These are phyloP conservation scores for Iris pallida DNA, from an alignment of 116 monocot genomes.

Conservation along the genomic window DNA sequence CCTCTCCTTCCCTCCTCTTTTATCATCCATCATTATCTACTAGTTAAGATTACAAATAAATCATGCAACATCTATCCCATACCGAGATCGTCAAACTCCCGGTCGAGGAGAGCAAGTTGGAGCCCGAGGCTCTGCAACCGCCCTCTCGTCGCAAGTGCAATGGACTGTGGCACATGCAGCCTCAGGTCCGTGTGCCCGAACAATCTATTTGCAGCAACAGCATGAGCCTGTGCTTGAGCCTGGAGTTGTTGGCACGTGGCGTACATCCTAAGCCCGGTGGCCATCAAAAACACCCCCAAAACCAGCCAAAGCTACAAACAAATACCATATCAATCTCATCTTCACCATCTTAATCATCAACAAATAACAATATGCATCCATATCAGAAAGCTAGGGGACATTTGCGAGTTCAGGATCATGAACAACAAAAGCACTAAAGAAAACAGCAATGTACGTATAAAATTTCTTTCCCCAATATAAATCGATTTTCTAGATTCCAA, in stretches of 20 bases:
- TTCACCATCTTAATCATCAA: too few species aligned
- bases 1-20: too few species aligned
- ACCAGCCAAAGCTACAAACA: too few species aligned
- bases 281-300: conserved; percentile 88
- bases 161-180: conserved; percentile 66
- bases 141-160: conserved; percentile 71
- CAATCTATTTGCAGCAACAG: conserved; percentile 58
- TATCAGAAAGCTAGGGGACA: too few species aligned
- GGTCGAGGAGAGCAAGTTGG: conserved; percentile 84
- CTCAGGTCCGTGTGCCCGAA: conserved; percentile 70
- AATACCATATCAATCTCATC: too few species aligned
- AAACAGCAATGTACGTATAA: conserved; percentile 5
- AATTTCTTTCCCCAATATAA: background rate
- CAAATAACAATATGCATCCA: too few species aligned
- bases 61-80: too few species aligned
- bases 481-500: background rate
- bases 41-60: too few species aligned
- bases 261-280: conserved; percentile 87
- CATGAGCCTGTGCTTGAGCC: conserved; percentile 67
- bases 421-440: conserved; percentile 40
- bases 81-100: conserved; percentile 97
- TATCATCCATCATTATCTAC: too few species aligned
- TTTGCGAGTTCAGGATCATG: too few species aligned
- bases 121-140: conserved; percentile 76
- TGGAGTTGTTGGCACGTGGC: conserved; percentile 82